Evolutionary conservation across 768 basidiomycete species (phyloP), one percentile per base, ranked within the genome.

Genomic region (Amanita jacksonii): DNA sequence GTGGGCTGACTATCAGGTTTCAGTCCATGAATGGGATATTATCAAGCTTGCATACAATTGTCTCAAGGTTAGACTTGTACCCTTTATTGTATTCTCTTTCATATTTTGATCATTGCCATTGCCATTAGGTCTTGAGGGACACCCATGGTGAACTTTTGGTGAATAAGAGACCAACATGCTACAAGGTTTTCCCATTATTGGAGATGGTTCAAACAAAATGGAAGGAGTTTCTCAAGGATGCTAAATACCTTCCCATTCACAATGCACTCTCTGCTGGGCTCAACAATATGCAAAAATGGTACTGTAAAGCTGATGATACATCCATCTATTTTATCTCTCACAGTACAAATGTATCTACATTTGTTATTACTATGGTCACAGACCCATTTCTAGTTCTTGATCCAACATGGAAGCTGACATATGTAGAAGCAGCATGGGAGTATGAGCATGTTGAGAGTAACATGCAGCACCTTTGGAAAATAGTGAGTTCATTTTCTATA

Each of bases 221-320:
- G 50, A 35, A 48, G 41, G 15, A 25, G 22, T 13, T 49, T 5
- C 20, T 7, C 24, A 19, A 16, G 1, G 31, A 45, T 13, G 27
- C 46, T 15, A 13, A 40, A 25, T 50, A 42, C 42, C 18, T n/a
- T 3, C 45, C 40, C 16, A 27, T 51, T 10, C 30, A 49, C 13
- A 6, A 49, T 22, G 44, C 51, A n/a, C 18, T 52, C 23, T n/a
- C 30, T 1, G 27, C 48, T 15, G 48, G 51, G 1, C 48, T 52
- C 4, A 22, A 41, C 8, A 52, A 49, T 32, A 45, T 54, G 12
- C 19, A 2, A 23, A 53, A 53, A 45, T 53, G 44, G 47, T 51
- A 51, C 43, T 22, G 36, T 23, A 45, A 41, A 32, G 48, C 49
- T 2, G 41, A 51, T 31, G 47, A 51, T n/a, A 51, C 46, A 2